phyloP scores from a whole-genome alignment of 2,329 filamentous ascomycete genomes.

The Sporothrix schenckii region DNA sequence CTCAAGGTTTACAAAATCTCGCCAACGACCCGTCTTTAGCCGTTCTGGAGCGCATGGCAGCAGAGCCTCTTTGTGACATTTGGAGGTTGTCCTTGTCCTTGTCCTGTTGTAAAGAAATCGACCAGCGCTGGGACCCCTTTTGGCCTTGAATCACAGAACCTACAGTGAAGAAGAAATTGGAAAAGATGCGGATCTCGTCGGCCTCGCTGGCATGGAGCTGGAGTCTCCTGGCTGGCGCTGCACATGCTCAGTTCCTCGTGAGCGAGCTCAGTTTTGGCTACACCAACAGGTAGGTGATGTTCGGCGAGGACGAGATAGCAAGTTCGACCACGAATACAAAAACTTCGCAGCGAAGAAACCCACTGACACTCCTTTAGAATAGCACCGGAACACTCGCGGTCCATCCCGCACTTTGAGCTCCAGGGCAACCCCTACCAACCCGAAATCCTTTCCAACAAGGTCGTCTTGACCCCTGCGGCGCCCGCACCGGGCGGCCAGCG shows the following conservation, averaged over 20 bases:
- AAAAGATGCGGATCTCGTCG: constrained; percentile 34
- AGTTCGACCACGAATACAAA: not conserved
- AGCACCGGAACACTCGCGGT: constrained; percentile 60
- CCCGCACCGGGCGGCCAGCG: constrained; percentile 82
- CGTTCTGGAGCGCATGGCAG: not conserved
- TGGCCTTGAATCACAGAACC: not conserved
- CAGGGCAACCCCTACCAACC: constrained; percentile 58
- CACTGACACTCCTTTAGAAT: constrained; percentile 54
- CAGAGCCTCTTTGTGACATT: constrained; percentile 13
- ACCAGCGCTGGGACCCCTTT: not conserved
- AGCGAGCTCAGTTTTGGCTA: constrained; percentile 79
- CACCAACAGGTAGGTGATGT: constrained; percentile 56
- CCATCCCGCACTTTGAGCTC: constrained; percentile 59
- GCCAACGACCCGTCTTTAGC: not conserved
- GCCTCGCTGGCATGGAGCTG: constrained; percentile 35
- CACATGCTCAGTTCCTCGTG: constrained; percentile 67
- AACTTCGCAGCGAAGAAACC: not conserved
- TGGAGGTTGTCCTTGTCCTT: not conserved
- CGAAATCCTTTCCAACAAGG: constrained; percentile 79
- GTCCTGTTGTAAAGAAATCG: not conserved
- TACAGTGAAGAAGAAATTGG: not conserved
- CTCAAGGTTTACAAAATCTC: constrained; percentile 25
- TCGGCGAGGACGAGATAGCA: not conserved
- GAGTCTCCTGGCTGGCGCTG: constrained; percentile 43
- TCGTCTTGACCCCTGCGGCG: constrained; percentile 86